phyloP scores from a whole-genome alignment of 129 eudicot genomes.

The Silybum marianum region DNA sequence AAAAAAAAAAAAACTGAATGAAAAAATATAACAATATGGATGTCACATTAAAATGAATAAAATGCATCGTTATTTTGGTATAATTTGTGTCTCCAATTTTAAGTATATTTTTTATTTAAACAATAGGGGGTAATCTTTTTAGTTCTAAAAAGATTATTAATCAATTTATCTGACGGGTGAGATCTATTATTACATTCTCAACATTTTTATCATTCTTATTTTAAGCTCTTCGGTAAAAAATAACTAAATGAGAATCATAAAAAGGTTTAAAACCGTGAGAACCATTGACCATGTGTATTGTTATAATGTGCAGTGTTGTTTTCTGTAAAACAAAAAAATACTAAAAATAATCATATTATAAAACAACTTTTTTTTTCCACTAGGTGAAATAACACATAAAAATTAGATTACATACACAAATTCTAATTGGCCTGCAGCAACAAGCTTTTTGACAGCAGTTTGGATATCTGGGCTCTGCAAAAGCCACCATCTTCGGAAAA shows the following conservation, averaged over 20 bases:
- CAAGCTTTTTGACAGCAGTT: constrained; percentile 61
- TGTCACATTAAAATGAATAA: neutral
- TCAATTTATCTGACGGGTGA: neutral
- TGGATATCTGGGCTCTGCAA: constrained; percentile 53
- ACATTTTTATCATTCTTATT: neutral
- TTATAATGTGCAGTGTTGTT: no score
- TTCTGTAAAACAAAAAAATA: neutral
- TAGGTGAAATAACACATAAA: no score
- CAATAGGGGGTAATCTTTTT: neutral
- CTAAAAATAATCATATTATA: neutral
- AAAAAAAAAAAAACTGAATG: neutral
- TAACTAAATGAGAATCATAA: neutral
- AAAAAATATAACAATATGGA: neutral
- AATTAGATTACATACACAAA: constrained; percentile 57
- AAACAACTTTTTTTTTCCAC: no score
- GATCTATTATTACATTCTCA: neutral
- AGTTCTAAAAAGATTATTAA: neutral
- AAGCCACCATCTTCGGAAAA: constrained; percentile 90
- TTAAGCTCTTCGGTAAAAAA: neutral
- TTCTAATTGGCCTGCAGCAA: constrained; percentile 80
- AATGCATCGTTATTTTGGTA: neutral
- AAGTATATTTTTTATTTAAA: neutral
- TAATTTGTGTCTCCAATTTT: neutral
- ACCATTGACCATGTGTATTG: neutral
- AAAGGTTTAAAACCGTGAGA: neutral